These are phyloP conservation scores for Astrocystis sublimbata DNA, from an alignment of 495 filamentous ascomycete species.

Conservation along the genomic window DNA sequence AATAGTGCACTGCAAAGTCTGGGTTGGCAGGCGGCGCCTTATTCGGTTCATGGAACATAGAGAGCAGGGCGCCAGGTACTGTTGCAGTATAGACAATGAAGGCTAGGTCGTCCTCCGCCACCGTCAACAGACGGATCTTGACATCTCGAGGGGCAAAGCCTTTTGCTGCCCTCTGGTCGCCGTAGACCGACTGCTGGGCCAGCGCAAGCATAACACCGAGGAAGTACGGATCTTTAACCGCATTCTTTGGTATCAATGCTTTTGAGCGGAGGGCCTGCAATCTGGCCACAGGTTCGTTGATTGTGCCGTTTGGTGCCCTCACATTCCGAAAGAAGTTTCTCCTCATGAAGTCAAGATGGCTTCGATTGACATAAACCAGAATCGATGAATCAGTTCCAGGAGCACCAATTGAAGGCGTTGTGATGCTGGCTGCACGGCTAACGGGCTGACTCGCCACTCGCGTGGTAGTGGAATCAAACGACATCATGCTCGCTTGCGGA, in stretches of 20 bases:
- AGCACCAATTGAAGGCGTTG: neutral
- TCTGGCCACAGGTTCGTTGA: conserved; percentile 37
- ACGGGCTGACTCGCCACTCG: conserved; percentile 22
- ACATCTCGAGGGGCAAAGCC: conserved; percentile 34
- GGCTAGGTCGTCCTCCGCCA: conserved; percentile 37
- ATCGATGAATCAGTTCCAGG: conserved; percentile 29
- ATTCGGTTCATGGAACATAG: conserved; percentile 40
- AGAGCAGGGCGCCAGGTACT: conserved; percentile 39
- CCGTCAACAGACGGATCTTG: conserved; percentile 42
- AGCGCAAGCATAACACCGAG: conserved; percentile 45
- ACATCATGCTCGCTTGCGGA: conserved; percentile 17
- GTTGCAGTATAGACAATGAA: conserved; percentile 47
- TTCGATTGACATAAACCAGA: conserved; percentile 44
- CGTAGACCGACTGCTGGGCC: conserved; percentile 48
- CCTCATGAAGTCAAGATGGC: conserved; percentile 36
- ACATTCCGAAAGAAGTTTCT: conserved; percentile 35
- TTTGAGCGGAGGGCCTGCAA: conserved; percentile 42
- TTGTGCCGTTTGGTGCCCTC: conserved; percentile 25
- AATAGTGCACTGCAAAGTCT: conserved; percentile 37
- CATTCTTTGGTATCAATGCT: conserved; percentile 38
- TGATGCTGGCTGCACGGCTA: conserved; percentile 19
- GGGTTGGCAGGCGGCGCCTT: conserved; percentile 26
- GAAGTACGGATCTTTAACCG: conserved; percentile 46
- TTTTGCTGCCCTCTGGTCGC: conserved; percentile 10
- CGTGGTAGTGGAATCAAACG: conserved; percentile 42